Conservation (phyloP, 306 rosid genomes). For the Quercus gilva region DNA sequence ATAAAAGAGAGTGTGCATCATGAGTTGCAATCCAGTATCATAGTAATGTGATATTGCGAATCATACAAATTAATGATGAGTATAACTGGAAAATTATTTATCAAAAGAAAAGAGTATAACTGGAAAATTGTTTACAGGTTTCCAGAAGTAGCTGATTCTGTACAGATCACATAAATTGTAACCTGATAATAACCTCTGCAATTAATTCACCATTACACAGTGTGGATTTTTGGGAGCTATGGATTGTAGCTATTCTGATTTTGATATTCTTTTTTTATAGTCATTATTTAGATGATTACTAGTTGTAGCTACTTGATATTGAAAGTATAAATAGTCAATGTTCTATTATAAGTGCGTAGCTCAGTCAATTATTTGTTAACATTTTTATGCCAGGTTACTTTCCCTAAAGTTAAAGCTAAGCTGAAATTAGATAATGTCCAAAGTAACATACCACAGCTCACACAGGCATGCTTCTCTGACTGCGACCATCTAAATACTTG, state of each 20-base stretch:
- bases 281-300: not conserved
- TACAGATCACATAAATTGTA: not conserved
- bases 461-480: constrained; percentile 58
- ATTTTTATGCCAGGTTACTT: constrained; percentile 58
- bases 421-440: constrained; percentile 57
- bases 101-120: no score
- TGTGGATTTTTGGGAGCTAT: not conserved
- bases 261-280: not conserved
- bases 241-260: not conserved
- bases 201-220: not conserved
- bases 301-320: not conserved
- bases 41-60: not conserved
- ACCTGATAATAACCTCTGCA: not conserved
- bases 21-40: not conserved
- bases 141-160: not conserved
- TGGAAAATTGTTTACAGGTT: not conserved
- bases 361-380: not conserved
- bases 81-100: not conserved
- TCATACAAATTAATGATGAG: not conserved
- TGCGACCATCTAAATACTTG: constrained; percentile 12
- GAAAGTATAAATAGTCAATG: not conserved
- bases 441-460: constrained; percentile 65
- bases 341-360: not conserved
- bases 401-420: constrained; percentile 74
- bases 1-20: not conserved